phyloP scores from a whole-genome alignment of 331 rosid genomes.

The Arachis monticola region DNA sequence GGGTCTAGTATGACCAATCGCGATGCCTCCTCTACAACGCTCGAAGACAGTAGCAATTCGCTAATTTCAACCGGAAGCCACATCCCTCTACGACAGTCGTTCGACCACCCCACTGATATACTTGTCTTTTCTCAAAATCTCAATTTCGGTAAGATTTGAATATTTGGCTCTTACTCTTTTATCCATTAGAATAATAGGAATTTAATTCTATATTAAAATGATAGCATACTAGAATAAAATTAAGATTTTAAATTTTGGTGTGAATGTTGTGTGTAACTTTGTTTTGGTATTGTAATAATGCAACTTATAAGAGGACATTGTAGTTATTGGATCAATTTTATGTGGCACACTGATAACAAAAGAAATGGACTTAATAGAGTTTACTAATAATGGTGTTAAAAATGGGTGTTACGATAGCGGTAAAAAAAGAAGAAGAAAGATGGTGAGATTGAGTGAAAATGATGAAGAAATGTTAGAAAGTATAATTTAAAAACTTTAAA shows the following conservation, averaged over 20 bases:
- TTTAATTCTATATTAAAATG: slow-evolving; percentile 63
- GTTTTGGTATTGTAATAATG: slow-evolving; percentile 36
- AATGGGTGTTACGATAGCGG: too few relatives aligned
- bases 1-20: slow-evolving; percentile 54
- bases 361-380: too few relatives aligned
- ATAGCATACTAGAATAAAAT: slow-evolving; percentile 50
- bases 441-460: too few relatives aligned
- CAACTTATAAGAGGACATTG: too few relatives aligned
- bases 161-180: slow-evolving; percentile 66
- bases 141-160: slow-evolving; percentile 49
- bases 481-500: too few relatives aligned
- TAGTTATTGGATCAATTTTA: too few relatives aligned
- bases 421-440: too few relatives aligned
- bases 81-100: slow-evolving; percentile 65
- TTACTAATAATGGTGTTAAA: too few relatives aligned
- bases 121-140: slow-evolving; percentile 73
- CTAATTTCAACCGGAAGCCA: slow-evolving; percentile 49
- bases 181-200: slow-evolving; percentile 45
- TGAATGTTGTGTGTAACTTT: slow-evolving; percentile 52
- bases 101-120: slow-evolving; percentile 71
- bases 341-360: too few relatives aligned
- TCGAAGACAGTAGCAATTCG: slow-evolving; percentile 53
- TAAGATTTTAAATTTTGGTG: slow-evolving; percentile 65
- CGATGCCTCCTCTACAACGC: slow-evolving; percentile 58
- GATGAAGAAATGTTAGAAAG: too few relatives aligned